Evolutionary conservation across 352 stramenopile species (phyloP), one percentile per base, ranked within the genome.

Genomic region (Paralagenidium karlingii): DNA sequence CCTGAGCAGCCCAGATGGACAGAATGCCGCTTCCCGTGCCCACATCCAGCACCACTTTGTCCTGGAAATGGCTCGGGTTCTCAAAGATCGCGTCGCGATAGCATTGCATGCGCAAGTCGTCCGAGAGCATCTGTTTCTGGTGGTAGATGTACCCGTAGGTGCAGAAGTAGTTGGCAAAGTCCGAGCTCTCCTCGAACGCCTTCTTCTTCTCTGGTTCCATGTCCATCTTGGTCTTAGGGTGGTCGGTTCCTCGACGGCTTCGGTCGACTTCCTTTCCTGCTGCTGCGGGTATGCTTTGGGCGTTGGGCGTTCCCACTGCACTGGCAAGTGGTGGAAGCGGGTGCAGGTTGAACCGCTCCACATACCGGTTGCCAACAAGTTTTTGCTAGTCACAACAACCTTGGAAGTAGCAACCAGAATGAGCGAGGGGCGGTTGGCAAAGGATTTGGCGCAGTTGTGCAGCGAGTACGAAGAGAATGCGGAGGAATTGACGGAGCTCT

Each of bases 21-120:
- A 99, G 69, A 50, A 99, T 99, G 13, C 96, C 96, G 31, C 79
- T 97, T 18, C 96, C 96, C 4, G 96, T 99, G 38, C 96, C 96
- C 30, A 99, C 95, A 63, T 99, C 96, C 42, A 99, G 88, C 36
- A 99, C 94, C 5, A 98, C 82, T 69, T 99, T 99, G 61, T 97
- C 96, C 58, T 97, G 92, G 65, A 99, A 99, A 38, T 98, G 69
- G 51, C 84, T 80, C 11, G 79, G 55, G 68, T 99, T 99, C 34
- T 97, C 83, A 34, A 98, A 92, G 60, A 99, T 98, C 24, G 96
- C 87, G 51, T 94, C 71, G 48, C 95, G 93, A 68, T 99, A 99
- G 37, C 94, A 95, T 34, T 96, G 90, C 91, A 99, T 99, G 51
- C 97, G 92, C 59, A 98, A 83, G 60, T 97, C 83, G 69, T 99